phyloP scores from a whole-genome alignment of 371 early-diverging fungal species.

The Lichtheimia ramosa region DNA sequence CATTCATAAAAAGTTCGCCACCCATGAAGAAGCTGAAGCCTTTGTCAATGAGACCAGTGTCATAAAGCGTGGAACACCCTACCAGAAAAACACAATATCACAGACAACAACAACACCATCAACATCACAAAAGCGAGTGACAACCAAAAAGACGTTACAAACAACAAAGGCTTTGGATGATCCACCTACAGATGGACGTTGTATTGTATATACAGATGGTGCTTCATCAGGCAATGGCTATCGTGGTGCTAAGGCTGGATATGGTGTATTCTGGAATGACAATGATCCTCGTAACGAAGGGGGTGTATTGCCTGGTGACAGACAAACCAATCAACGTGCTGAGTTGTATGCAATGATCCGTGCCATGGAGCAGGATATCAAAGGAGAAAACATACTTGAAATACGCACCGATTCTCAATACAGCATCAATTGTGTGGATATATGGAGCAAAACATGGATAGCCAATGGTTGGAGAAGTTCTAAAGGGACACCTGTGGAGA shows the following conservation, averaged over 20 bases:
- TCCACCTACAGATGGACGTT: background rate
- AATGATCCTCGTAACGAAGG: slow-evolving; percentile 76
- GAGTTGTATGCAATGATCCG: slow-evolving; percentile 75
- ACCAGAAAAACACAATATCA: background rate
- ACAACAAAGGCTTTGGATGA: background rate
- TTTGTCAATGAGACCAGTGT: background rate
- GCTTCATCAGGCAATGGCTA: slow-evolving; percentile 71
- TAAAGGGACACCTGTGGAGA: slow-evolving; percentile 59
- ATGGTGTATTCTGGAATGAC: slow-evolving; percentile 83
- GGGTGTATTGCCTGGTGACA: slow-evolving; percentile 55
- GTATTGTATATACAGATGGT: slow-evolving; percentile 80
- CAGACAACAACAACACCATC: background rate
- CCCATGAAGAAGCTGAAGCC: slow-evolving; percentile 44
- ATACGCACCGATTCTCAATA: slow-evolving; percentile 79
- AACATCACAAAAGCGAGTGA: background rate
- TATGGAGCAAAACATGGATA: slow-evolving; percentile 75
- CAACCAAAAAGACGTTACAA: background rate
- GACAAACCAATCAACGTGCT: slow-evolving; percentile 87
- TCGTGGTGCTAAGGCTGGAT: slow-evolving; percentile 65
- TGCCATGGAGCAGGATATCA: slow-evolving; percentile 59
- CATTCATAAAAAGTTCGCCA: slow-evolving; percentile 60
- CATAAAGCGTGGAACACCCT: background rate
- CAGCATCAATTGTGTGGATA: slow-evolving; percentile 58
- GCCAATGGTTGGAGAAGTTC: slow-evolving; percentile 60
- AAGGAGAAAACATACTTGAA: slow-evolving; percentile 27